A percentile compares a stretch with the other conserved stretches of the same genome.
phyloP scores from a whole-genome alignment of 805 yeast species.

The Clavispora carvajalis region DNA sequence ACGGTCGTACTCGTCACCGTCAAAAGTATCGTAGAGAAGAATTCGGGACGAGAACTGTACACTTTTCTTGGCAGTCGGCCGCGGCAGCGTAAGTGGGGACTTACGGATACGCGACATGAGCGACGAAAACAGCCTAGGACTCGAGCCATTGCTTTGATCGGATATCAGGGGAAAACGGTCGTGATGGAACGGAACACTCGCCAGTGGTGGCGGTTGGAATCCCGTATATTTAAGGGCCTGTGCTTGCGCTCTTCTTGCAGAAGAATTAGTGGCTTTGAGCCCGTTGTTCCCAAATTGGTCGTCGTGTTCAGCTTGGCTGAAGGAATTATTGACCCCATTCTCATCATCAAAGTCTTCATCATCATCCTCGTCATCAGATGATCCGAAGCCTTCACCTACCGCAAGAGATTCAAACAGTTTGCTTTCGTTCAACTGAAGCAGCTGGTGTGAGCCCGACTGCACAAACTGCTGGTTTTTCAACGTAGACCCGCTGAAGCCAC shows the following conservation, averaged over 20 bases:
- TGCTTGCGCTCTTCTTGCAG: neutral
- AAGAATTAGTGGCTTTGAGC: conserved; percentile 1
- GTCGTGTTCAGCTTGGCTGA: too few species aligned
- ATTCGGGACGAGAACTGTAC: conserved; percentile 78
- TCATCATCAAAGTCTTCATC: conserved; percentile 17
- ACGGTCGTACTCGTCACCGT: conserved; percentile 82
- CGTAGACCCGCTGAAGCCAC: conserved; percentile 57
- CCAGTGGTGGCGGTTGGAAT: conserved; percentile 12
- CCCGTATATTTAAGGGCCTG: conserved; percentile 6
- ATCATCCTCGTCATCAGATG: conserved; percentile 18
- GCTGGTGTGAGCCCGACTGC: conserved; percentile 35
- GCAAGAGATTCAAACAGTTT: conserved; percentile 20
- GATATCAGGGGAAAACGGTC: conserved; percentile 27
- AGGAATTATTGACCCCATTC: conserved; percentile 1
- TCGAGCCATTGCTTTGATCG: conserved; percentile 20
- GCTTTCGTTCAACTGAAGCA: conserved; percentile 32
- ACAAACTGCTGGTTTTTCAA: conserved; percentile 20
- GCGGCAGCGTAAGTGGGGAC: conserved; percentile 14
- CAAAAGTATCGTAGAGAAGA: conserved; percentile 78
- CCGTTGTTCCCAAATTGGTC: conserved; percentile 1
- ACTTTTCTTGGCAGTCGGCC: conserved; percentile 10
- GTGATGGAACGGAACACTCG: conserved; percentile 22
- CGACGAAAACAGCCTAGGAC: conserved; percentile 30
- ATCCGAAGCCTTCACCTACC: conserved; percentile 38
- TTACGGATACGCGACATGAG: conserved; percentile 25